Base-by-base conservation (phyloP, 345 rosid genomes). In the Camelina sativa region DNA sequence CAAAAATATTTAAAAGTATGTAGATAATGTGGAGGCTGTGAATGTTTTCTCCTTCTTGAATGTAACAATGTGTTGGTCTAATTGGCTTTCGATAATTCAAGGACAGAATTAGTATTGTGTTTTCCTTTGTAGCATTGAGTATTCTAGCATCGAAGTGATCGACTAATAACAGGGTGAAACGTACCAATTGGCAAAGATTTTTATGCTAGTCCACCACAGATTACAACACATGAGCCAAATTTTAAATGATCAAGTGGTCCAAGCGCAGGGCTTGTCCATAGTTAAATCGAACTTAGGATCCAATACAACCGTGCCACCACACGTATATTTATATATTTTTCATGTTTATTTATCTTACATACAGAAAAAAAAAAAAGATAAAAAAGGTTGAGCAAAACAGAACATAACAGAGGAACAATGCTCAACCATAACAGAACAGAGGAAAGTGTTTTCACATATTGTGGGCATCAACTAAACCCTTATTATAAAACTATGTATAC, bases 371-470 rank as follows among this genome's bases (percentile, higher is more conserved):
- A 3, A 8, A 8, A 3, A 48, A 17, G 53, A 37, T 7, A 48
- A 16, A 47, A 47, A 32, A 16, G 1, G 55, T 43, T 44, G 30
- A 56, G 20, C 53, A 69, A 43, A 51, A 67, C 50, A 59, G 47
- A 59, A 19, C 23, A 58, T 8, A 58, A 58, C 46, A 67, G 61
- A 48, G 53, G 53, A 48, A 8, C 50, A 0, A n/a, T 46, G 23
- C 53, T 48, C 53, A 48, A 48, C 53, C 11, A 34, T 17, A 57
- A 58, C 15, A 34, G 20, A 58, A 58, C 62, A 35, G 43, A 59
- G 53, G n/a, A 72, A 56, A 40, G 61, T 62, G 53, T 35, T 23
- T 66, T 15, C 13, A 59, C 35, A 60, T n/a, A 30, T 34, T 6
- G 23, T 51, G 46, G 10, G 16, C 59, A 70, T 47, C 25, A 34